Percentiles rank a stretch among this genome's conserved stretches.
These are phyloP conservation scores for Hortiboletus campestris DNA, from an alignment of 768 basidiomycete genomes.

Conservation along the genomic window DNA sequence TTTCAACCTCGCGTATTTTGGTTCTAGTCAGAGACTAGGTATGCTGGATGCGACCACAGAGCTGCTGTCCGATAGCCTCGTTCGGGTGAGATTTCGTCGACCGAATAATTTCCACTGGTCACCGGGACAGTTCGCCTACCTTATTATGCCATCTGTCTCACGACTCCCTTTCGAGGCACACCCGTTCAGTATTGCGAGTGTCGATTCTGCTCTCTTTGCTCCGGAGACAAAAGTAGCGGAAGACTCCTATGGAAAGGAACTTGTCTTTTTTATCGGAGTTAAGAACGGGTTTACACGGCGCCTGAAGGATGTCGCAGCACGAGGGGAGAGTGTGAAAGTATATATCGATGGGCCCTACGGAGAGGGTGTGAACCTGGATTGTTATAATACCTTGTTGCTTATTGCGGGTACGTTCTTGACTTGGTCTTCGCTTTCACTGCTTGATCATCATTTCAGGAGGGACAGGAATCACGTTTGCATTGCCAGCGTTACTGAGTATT, in stretches of 20 bases:
- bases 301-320: conserved; percentile 34
- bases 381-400: conserved; percentile 44
- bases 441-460: conserved; percentile 35
- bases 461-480: conserved; percentile 48
- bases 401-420: conserved; percentile 40
- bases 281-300: conserved; percentile 55
- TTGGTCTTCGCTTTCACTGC: not conserved
- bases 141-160: conserved; percentile 46
- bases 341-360: conserved; percentile 61
- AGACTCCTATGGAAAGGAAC: conserved; percentile 30
- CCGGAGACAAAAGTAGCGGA: not conserved
- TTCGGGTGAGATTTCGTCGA: conserved; percentile 44
- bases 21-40: conserved; percentile 16
- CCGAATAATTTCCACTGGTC: conserved; percentile 47
- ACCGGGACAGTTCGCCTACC: conserved; percentile 52
- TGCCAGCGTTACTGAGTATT: conserved; percentile 44
- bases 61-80: conserved; percentile 39
- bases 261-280: conserved; percentile 56
- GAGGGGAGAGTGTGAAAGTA: conserved; percentile 37
- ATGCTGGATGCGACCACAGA: conserved; percentile 38
- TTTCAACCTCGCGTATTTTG: conserved; percentile 41
- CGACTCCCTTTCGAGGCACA: conserved; percentile 47
- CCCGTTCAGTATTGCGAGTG: conserved; percentile 56
- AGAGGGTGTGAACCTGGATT: conserved; percentile 35
- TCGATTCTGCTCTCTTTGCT: conserved; percentile 23